A percentile compares a stretch with the other conserved stretches of the same genome.
Evolutionary conservation across 2,329 filamentous ascomycete species (phyloP).

Genomic region (Colletotrichum filicis): DNA sequence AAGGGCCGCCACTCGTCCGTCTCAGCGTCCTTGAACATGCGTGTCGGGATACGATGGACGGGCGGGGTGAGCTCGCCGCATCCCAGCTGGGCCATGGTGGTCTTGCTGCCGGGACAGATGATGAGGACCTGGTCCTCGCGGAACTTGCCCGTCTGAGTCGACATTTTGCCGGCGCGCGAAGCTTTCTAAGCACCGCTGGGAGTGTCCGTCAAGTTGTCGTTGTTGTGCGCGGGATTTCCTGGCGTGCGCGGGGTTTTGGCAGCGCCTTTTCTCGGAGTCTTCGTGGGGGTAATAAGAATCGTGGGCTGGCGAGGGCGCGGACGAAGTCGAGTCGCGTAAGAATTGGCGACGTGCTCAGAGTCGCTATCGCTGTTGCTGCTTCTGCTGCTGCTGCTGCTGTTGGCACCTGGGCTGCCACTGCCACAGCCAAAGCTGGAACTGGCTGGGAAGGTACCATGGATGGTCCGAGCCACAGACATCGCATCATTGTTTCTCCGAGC

Average conservation of each 20-base stretch:
- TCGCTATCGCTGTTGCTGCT: slow-evolving; percentile 3
- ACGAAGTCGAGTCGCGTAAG: slow-evolving; percentile 30
- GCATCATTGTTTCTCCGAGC: slow-evolving; percentile 28
- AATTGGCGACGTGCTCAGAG: slow-evolving; percentile 6
- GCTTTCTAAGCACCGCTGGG: slow-evolving; percentile 1
- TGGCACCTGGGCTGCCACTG: slow-evolving; percentile 26
- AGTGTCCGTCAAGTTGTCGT: neutral
- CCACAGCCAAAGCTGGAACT: slow-evolving; percentile 1
- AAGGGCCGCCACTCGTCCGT: slow-evolving; percentile 82
- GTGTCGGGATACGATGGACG: slow-evolving; percentile 85
- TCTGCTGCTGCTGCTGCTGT: slow-evolving; percentile 12
- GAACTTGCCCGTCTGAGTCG: slow-evolving; percentile 68
- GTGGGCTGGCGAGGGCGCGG: slow-evolving; percentile 16
- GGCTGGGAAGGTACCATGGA: neutral
- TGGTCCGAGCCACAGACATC: slow-evolving; percentile 15
- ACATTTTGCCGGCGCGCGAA: slow-evolving; percentile 53
- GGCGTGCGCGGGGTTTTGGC: neutral
- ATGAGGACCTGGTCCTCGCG: slow-evolving; percentile 74
- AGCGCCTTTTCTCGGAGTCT: slow-evolving; percentile 3
- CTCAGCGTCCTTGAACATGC: slow-evolving; percentile 91
- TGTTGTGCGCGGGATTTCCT: neutral
- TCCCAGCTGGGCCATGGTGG: slow-evolving; percentile 90
- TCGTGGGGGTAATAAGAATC: slow-evolving; percentile 20
- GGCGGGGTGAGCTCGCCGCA: slow-evolving; percentile 92
- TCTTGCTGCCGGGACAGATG: slow-evolving; percentile 86